Conservation (phyloP, 2,329 filamentous ascomycete species). For the Hypomyces rosellus region DNA sequence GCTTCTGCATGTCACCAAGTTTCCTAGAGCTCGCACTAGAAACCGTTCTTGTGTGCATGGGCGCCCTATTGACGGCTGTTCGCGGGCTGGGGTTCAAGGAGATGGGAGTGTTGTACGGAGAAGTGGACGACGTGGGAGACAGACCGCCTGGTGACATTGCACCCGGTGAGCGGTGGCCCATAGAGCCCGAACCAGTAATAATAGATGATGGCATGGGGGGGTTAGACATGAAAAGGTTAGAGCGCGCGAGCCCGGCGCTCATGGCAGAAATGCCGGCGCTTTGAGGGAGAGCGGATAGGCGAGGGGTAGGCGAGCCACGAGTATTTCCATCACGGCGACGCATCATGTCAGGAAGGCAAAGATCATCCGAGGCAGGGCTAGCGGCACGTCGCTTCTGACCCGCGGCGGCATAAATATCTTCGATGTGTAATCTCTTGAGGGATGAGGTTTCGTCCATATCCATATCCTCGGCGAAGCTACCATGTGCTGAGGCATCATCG, state of each 20-base stretch:
- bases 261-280: conserved; percentile 34
- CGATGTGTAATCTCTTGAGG: conserved; percentile 45
- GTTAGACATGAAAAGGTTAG: conserved; percentile 43
- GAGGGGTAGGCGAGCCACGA: conserved; percentile 47
- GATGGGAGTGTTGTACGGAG: conserved; percentile 43
- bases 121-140: conserved; percentile 44
- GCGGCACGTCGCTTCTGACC: conserved; percentile 52
- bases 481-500: conserved; percentile 43
- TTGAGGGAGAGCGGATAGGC: conserved; percentile 41
- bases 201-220: conserved; percentile 37
- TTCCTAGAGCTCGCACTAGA: conserved; percentile 47
- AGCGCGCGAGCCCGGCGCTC: conserved; percentile 29
- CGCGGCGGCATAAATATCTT: conserved; percentile 35
- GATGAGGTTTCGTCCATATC: conserved; percentile 46
- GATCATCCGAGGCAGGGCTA: conserved; percentile 46
- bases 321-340: conserved; percentile 43
- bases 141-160: conserved; percentile 41
- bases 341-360: conserved; percentile 36
- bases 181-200: conserved; percentile 38
- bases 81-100: conserved; percentile 46
- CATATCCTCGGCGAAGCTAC: conserved; percentile 39
- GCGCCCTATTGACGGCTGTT: conserved; percentile 34
- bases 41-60: conserved; percentile 38
- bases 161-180: conserved; percentile 41
- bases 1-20: conserved; percentile 44